Base-by-base conservation (phyloP, 225 moss, liverwort and hornwort genomes). In the Marchantia polymorpha region DNA sequence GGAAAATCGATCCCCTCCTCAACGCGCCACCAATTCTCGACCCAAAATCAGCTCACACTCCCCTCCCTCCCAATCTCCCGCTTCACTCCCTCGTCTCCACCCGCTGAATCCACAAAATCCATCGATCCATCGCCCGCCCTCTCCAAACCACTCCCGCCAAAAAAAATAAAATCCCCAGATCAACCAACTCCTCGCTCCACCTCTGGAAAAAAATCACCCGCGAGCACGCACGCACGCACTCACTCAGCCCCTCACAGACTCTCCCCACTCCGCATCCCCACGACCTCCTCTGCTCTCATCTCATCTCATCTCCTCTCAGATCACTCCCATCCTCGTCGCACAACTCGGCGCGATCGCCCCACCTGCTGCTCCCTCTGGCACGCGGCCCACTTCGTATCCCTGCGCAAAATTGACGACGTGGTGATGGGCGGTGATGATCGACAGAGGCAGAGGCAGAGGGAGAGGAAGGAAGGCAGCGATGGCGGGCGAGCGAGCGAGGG, bases 21-120 rank as follows among this genome's bases (percentile, higher is more conserved):
- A 75, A 56, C 39, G 39, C 19, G 39, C 31, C 10, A 31, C 56
- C 15, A 75, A 39, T 58, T 13, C 59, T 22, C 75, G 19, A 31
- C 75, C 53, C 58, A 29, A 58, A 59, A 20, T 46, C 53, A 75
- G 75, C 75, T 73, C 73, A 73, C 39, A 39, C 39, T 39, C 29
- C 54, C 15, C 54, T 54, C 54, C 54, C 73, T 73, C 73, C 73
- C 54, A 17, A 8, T 26, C 73, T 53, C 56, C 39, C 39, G 39
- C 56, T 19, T 73, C 52, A 55, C 52, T 13, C 30, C 73, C 53
- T 75, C 30, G 30, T 27, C 12, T 74, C 53, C 54, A 26, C 54
- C 74, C 26, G 3, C 23, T 74, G 7, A 27, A 20, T 30, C 39
- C 56, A 27, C 12, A 54, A 59, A 75, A 58, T 14, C 75, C 75